Conservation (phyloP, 139 green algal genomes). For the Mesostigma viride region DNA sequence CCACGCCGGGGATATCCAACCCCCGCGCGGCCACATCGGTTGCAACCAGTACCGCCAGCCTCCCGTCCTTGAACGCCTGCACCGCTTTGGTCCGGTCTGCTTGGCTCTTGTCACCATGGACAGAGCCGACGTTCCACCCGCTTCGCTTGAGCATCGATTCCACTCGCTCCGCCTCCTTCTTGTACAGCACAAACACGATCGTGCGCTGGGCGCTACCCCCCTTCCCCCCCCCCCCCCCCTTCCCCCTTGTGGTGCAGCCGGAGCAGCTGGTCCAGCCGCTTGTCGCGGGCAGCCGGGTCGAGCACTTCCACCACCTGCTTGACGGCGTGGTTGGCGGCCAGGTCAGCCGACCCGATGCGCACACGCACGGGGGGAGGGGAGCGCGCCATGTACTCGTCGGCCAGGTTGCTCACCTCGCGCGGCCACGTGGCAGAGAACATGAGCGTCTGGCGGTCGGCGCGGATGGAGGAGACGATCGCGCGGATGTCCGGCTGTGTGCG, state of each 20-base stretch:
- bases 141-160: constrained; percentile 49
- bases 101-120: constrained; percentile 88
- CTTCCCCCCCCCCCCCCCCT: no score
- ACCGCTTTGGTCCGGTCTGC: constrained; percentile 46
- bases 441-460: constrained; percentile 76
- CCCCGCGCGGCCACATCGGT: no score
- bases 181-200: constrained; percentile 96
- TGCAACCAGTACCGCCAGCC: constrained; percentile 76
- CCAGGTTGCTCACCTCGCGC: constrained; percentile 69
- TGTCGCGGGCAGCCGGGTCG: constrained; percentile 54
- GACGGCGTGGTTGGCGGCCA: constrained; percentile 75
- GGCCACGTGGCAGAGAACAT: constrained; percentile 97
- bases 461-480: constrained; percentile 23
- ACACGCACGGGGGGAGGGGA: neutral
- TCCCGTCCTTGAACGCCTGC: constrained; percentile 61
- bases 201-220: no score
- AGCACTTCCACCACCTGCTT: constrained; percentile 84
- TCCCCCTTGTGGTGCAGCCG: constrained; percentile 64
- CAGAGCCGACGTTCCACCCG: constrained; percentile 31
- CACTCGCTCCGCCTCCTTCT: constrained; percentile 82
- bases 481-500: neutral
- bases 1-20: constrained; percentile 47
- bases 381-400: constrained; percentile 63
- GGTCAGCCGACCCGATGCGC: constrained; percentile 43
- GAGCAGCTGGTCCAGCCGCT: constrained; percentile 61